phyloP scores from a whole-genome alignment of 2,329 filamentous ascomycete genomes.

The Neoscytalidium dimidiatum region DNA sequence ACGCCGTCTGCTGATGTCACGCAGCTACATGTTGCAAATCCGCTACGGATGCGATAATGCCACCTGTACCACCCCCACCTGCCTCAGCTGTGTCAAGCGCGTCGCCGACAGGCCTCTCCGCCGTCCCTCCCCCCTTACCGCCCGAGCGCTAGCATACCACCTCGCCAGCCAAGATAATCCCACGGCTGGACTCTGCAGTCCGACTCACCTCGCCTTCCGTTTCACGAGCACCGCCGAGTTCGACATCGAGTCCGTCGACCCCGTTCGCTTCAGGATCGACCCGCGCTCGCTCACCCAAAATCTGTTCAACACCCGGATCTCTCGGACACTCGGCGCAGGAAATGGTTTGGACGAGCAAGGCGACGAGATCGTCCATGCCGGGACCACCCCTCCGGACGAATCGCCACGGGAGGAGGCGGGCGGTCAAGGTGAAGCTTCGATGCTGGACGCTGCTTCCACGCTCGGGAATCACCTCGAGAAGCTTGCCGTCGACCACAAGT shows the following conservation, averaged over 20 bases:
- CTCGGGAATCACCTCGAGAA: neutral
- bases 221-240: conserved; percentile 20
- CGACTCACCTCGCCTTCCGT: neutral
- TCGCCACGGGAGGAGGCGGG: neutral
- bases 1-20: conserved; percentile 7
- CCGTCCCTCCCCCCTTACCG: conserved; percentile 78
- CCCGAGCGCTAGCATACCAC: conserved; percentile 76
- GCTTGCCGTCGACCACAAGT: neutral
- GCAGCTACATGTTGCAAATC: conserved; percentile 78
- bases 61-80: conserved; percentile 73
- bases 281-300: conserved; percentile 64
- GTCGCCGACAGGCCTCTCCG: conserved; percentile 69
- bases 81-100: conserved; percentile 75
- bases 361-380: neutral
- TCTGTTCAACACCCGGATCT: conserved; percentile 45
- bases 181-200: conserved; percentile 66
- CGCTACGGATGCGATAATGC: conserved; percentile 73
- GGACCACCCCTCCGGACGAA: neutral
- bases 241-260: conserved; percentile 22
- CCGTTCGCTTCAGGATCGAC: conserved; percentile 37
- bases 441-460: neutral
- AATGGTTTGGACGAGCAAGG: neutral
- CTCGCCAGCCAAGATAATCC: conserved; percentile 80
- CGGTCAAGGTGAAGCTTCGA: neutral
- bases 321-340: neutral